These are phyloP conservation scores for Haplosporangium gracile DNA, from an alignment of 192 early-diverging fungal species.

Conservation along the genomic window DNA sequence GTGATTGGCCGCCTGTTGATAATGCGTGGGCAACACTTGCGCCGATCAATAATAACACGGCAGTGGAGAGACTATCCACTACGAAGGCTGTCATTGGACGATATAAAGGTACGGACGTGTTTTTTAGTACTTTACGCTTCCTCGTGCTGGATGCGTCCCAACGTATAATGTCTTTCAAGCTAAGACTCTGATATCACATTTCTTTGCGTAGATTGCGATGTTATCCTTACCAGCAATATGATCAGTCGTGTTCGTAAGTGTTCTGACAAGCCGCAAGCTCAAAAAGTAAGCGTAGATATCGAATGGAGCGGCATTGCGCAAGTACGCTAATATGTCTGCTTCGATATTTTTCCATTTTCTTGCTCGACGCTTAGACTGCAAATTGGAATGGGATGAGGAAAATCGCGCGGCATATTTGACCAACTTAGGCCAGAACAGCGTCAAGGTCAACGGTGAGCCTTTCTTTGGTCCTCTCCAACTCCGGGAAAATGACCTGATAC, in stretches of 20 bases:
- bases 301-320: neutral
- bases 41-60: neutral
- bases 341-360: neutral
- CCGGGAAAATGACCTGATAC: neutral
- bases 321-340: neutral
- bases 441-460: conserved; percentile 20
- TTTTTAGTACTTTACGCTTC: neutral
- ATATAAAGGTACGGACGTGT: neutral
- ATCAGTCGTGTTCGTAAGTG: conserved; percentile 20
- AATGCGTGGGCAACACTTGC: neutral
- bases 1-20: neutral
- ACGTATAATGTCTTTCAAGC: neutral
- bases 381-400: conserved; percentile 11
- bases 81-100: neutral
- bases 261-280: neutral
- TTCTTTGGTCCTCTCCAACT: neutral
- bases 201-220: neutral
- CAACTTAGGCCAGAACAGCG: neutral
- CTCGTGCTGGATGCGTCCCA: neutral
- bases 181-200: neutral
- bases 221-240: neutral
- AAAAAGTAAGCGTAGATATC: neutral
- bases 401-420: neutral
- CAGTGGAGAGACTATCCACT: neutral
- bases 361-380: conserved; percentile 3